Base-by-base conservation (phyloP, 768 basidiomycete genomes). In the Neoboletus subvelutipes region DNA sequence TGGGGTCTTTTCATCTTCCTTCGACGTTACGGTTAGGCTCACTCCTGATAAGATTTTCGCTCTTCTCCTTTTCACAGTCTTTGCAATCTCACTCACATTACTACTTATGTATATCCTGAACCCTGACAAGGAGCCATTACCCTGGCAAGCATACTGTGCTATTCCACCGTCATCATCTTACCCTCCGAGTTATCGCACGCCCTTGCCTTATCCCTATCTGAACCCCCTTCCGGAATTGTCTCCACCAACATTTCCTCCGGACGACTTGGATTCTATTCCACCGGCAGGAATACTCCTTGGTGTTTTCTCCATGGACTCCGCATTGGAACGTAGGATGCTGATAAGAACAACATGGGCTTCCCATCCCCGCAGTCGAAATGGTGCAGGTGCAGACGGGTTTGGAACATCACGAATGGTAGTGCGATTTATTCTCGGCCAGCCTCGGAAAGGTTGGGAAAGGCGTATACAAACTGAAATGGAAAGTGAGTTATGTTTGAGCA, bases 71-170 rank as follows among this genome's bases (percentile, higher is more conserved):
- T 81, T 96, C 65, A 86, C 87, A 51, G 77, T 86, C 60, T 87
- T 97, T 70, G 90, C 90, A 52, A 85, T 92, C 57, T 85, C 85
- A 58, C 78, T 95, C 64, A 95, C 94, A 31, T 83, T 94, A 57
- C 78, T 92, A 54, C 80, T 98, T 73, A 94, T 94, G 67, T 90
- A 97, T 73, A 82, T 95, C 59, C 82, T 98, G 68, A 95, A 97
- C 70, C 95, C 94, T 56, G 96, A 98, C 80, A 98, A 97, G 72
- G 87, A 90, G 51, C 89, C 94, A 22, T 77, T 97, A 8, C 94
- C 94, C 45, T 98, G 94, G 94, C 85, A 94, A 64, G 85, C 88
- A 22, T 97, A 96, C 70, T 98, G 96, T 74, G 83, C 90, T 24
- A 79, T 85, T 53, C 88, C 87, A 5, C 81, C 79, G 47, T 62